Conservation (phyloP, 2,329 filamentous ascomycete genomes). For the Pseudogymnoascus pannorum region DNA sequence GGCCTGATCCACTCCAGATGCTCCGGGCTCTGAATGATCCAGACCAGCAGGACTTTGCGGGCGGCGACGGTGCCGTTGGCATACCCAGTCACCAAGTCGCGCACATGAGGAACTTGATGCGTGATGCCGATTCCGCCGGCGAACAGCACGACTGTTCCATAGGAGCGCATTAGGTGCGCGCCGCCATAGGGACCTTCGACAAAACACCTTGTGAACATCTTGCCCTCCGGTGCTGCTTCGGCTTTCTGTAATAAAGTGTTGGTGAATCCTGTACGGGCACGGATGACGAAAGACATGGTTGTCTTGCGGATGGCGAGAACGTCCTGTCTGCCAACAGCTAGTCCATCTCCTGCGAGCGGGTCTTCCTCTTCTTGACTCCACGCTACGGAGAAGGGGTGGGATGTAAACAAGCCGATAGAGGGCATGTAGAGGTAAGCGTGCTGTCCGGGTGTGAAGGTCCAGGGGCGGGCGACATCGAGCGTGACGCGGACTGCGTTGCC, state of each 20-base stretch:
- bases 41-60: constrained; percentile 65
- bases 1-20: constrained; percentile 77
- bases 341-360: constrained; percentile 41
- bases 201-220: constrained; percentile 55
- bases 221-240: constrained; percentile 50
- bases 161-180: constrained; percentile 62
- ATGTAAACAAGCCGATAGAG: constrained; percentile 62
- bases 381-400: constrained; percentile 71
- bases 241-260: constrained; percentile 62
- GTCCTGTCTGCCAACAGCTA: constrained; percentile 53
- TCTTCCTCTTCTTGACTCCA: constrained; percentile 64
- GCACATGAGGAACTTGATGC: constrained; percentile 68
- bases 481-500: constrained; percentile 70
- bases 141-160: constrained; percentile 72
- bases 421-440: constrained; percentile 78
- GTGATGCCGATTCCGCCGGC: constrained; percentile 77
- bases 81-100: constrained; percentile 62
- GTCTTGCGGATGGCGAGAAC: constrained; percentile 53
- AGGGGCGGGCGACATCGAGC: constrained; percentile 67
- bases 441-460: constrained; percentile 67
- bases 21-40: constrained; percentile 73
- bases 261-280: constrained; percentile 68
- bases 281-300: constrained; percentile 63
- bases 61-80: constrained; percentile 62
- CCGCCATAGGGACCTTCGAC: constrained; percentile 75